Percentiles rank a stretch among this genome's conserved stretches.
phyloP scores from a whole-genome alignment of 1,284 basidiomycete species.

The Microbotryomycetes sp. region DNA sequence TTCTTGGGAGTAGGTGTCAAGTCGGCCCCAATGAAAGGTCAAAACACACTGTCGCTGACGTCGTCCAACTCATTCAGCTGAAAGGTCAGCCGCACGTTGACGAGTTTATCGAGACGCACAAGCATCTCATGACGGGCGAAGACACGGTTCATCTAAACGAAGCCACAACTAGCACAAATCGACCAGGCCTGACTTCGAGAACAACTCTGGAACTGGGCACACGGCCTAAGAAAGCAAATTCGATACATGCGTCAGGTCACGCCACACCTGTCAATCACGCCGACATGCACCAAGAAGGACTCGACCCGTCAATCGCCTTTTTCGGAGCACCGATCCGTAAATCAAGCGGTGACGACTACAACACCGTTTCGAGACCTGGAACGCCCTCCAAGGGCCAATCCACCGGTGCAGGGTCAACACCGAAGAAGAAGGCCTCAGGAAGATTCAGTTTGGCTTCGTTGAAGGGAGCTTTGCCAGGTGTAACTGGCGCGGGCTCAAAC shows the following conservation, averaged over 20 bases:
- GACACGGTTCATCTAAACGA: neutral
- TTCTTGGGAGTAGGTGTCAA: conserved; percentile 41
- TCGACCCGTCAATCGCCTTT: neutral
- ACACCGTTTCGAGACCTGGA: neutral
- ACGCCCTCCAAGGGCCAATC: neutral
- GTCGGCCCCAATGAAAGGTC: too few species aligned
- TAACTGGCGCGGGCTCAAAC: conserved; percentile 3
- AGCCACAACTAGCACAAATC: neutral
- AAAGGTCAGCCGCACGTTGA: conserved; percentile 25
- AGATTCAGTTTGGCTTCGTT: conserved; percentile 18
- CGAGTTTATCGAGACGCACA: conserved; percentile 17
- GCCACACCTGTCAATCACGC: neutral
- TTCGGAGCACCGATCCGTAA: neutral
- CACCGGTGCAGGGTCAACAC: neutral
- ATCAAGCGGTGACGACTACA: neutral
- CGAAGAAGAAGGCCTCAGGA: conserved; percentile 10
- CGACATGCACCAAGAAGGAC: neutral
- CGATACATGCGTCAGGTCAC: neutral
- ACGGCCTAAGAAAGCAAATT: neutral
- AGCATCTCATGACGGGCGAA: conserved; percentile 16
- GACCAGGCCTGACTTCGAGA: neutral
- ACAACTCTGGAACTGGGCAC: neutral
- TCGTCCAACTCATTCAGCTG: neutral
- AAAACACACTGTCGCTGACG: neutral
- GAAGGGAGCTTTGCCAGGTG: conserved; percentile 7